phyloP scores from a whole-genome alignment of 148 eudicot species.

The Fallopia convolvulus region DNA sequence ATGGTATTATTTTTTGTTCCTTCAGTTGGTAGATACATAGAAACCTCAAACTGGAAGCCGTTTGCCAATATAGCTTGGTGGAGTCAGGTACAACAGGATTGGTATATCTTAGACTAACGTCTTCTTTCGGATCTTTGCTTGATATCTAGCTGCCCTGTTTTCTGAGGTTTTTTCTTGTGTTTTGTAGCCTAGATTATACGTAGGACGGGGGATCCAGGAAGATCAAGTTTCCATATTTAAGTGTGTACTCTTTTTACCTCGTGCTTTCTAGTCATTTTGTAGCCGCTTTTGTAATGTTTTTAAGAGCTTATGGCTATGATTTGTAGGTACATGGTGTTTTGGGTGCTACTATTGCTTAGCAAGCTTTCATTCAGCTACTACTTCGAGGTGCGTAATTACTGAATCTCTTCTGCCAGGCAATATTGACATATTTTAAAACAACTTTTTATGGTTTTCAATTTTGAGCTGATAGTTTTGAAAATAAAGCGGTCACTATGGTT shows the following conservation, averaged over 20 bases:
- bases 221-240: conserved; percentile 68
- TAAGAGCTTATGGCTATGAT: background rate
- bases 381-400: conserved; percentile 54
- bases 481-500: background rate
- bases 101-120: background rate
- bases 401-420: background rate
- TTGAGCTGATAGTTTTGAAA: background rate
- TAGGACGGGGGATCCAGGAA: conserved; percentile 99
- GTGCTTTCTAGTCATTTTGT: conserved; percentile 12
- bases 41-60: conserved; percentile 74
- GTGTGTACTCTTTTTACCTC: conserved; percentile 35
- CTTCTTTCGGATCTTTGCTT: background rate
- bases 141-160: background rate
- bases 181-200: conserved; percentile 68
- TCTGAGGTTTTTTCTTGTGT: conserved; percentile 16
- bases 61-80: conserved; percentile 69
- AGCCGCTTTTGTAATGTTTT: background rate
- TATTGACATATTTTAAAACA: background rate
- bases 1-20: conserved; percentile 90
- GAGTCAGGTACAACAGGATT: conserved; percentile 57
- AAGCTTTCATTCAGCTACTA: conserved; percentile 90
- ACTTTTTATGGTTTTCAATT: background rate
- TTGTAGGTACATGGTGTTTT: conserved; percentile 76
- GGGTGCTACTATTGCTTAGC: conserved; percentile 79
- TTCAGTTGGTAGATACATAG: conserved; percentile 68